Evolutionary conservation across 441 rosid genomes (phyloP).

Genomic region (Pelargonium fulgidum): DNA sequence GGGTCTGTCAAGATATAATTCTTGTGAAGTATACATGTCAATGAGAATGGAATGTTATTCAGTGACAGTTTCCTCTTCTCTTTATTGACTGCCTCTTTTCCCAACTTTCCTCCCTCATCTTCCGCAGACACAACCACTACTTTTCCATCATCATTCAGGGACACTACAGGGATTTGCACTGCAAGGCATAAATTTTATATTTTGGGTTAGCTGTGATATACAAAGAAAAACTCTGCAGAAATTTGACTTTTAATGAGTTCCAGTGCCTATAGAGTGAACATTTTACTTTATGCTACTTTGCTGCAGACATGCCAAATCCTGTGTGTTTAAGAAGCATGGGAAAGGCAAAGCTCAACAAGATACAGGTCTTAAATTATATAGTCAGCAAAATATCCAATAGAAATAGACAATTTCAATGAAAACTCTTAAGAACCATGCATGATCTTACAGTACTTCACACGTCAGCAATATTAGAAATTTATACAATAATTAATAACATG

Average conservation of each 20-base stretch:
- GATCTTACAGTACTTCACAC: not conserved
- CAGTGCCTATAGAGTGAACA: not conserved
- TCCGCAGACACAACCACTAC: constrained; percentile 46
- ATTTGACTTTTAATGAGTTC: not conserved
- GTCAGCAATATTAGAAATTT: not conserved
- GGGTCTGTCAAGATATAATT: constrained; percentile 81
- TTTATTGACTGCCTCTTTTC: constrained; percentile 53
- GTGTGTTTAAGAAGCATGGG: not conserved
- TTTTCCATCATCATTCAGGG: constrained; percentile 74
- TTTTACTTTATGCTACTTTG: not conserved
- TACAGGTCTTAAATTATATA: too few relatives aligned
- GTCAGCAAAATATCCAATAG: too few relatives aligned
- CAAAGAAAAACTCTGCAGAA: not conserved
- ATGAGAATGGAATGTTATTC: constrained; percentile 59
- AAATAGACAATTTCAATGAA: too few relatives aligned
- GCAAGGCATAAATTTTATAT: constrained; percentile 22
- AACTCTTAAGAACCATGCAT: too few relatives aligned
- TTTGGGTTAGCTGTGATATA: not conserved
- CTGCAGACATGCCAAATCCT: not conserved
- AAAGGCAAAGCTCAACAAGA: too few relatives aligned
- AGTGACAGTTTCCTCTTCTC: constrained; percentile 69
- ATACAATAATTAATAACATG: not conserved
- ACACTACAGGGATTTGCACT: constrained; percentile 82
- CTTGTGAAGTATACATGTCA: constrained; percentile 78
- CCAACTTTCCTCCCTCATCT: constrained; percentile 33